Base-by-base conservation (phyloP, 2,329 filamentous ascomycete genomes). In the Penicillium sp. region DNA sequence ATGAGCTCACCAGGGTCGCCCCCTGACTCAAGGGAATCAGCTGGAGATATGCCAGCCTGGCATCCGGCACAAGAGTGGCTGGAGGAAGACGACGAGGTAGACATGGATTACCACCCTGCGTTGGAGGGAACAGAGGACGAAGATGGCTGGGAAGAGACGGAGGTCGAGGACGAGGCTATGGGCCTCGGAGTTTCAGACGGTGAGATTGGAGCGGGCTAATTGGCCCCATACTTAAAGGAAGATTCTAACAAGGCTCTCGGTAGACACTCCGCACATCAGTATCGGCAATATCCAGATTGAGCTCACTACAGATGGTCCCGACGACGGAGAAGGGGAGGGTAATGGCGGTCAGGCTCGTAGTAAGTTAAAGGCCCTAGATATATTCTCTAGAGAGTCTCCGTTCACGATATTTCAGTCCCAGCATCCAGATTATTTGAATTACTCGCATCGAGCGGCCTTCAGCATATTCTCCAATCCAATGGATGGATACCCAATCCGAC, bases 391-490 rank as follows among this genome's bases (percentile, higher is more conserved):
- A 15, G 16, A 23, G 5, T 1, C 12, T 13, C 8, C 4, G 51
- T 28, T 23, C 34, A 45, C 55, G 59, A 6, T 58, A 42, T 45
- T 42, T 15, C 54, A 74, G 72, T 70, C 45, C 69, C 69, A 0
- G 63, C 65, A 16, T 59, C 68, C 31, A 77, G 82, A 56, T 73
- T 85, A 44, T 71, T 84, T 56, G 79, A 79, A 57, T 63, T 85
- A 18, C 73, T 85, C n/a, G 77, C 79, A 7, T 71, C 79, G 31
- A 73, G 75, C 47, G 80, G 81, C 31, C 68, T 85, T 6, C 76
- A 78, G 48, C 76, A 78, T 29, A 75, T 85, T 39, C 77, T 85
- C 39, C 65, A 66, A 44, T 61, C 65, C 46, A 67, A 70, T 57
- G 65, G 69, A 34, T 63, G 68, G 54, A 50, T 55, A 6, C 42